Percentiles rank a stretch among this genome's conserved stretches.
Evolutionary conservation across 2,329 filamentous ascomycete genomes (phyloP).

Genomic region (Chaetomiaceae sp.): DNA sequence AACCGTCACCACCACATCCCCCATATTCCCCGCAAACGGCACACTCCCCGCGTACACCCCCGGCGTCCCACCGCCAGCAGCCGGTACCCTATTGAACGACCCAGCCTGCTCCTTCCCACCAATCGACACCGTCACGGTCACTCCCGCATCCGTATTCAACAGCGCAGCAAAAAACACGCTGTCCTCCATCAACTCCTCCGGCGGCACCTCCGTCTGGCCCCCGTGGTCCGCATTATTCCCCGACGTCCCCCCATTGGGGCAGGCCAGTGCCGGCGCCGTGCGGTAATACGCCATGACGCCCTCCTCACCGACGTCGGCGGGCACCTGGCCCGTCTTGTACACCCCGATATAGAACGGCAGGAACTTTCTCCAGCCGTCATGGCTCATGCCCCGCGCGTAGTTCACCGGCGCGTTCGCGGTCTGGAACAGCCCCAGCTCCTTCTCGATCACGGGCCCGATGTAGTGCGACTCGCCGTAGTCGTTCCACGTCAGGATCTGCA

Average conservation of each 20-base stretch:
- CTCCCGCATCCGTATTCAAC: conserved; percentile 13
- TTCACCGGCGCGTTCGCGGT: conserved; percentile 39
- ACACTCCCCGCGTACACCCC: conserved; percentile 23
- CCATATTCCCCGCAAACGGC: conserved; percentile 14
- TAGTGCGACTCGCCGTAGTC: conserved; percentile 53
- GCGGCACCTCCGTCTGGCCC: conserved; percentile 14
- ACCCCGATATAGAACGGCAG: conserved; percentile 48
- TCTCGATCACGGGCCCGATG: conserved; percentile 44
- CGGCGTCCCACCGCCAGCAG: conserved; percentile 11
- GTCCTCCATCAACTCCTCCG: conserved; percentile 19
- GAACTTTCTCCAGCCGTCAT: conserved; percentile 46
- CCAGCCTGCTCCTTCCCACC: conserved; percentile 11
- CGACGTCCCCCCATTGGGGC: conserved; percentile 31
- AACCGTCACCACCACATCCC: conserved; percentile 19
- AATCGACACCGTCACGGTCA: conserved; percentile 15
- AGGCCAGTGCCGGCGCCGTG: conserved; percentile 28
- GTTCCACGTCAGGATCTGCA: conserved; percentile 42
- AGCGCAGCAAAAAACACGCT: conserved; percentile 21
- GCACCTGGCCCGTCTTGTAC: conserved; percentile 42
- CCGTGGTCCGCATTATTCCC: conserved; percentile 23
- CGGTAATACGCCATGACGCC: conserved; percentile 33
- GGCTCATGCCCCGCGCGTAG: conserved; percentile 45
- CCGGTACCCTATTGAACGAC: conserved; percentile 1
- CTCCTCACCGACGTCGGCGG: conserved; percentile 24
- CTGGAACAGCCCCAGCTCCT: conserved; percentile 33